phyloP scores from a whole-genome alignment of 2,329 filamentous ascomycete genomes.

The Chaetothyriales sp. region DNA sequence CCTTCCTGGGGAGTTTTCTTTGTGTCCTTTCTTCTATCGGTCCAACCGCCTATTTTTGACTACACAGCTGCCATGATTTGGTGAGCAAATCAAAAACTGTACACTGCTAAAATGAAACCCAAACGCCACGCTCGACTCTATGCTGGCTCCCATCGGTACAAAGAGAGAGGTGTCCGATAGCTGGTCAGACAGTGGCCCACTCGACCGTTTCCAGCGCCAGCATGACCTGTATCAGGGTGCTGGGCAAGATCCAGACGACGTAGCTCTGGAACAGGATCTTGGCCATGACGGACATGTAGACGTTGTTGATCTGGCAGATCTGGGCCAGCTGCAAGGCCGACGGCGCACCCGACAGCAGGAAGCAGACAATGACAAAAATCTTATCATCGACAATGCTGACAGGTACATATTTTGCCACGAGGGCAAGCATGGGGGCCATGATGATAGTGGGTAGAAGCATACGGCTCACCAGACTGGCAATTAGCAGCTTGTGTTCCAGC shows the following conservation, averaged over 20 bases:
- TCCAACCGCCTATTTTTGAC: not conserved
- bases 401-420: constrained; percentile 79
- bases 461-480: constrained; percentile 72
- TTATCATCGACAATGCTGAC: constrained; percentile 93
- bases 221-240: constrained; percentile 80
- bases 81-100: not conserved
- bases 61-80: not conserved
- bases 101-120: not conserved
- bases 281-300: constrained; percentile 91
- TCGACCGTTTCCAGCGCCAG: constrained; percentile 82
- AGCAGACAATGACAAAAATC: constrained; percentile 96
- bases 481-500: constrained; percentile 61
- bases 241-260: constrained; percentile 92
- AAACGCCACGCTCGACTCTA: not conserved
- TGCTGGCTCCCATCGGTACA: not conserved
- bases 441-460: constrained; percentile 86
- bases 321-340: constrained; percentile 89
- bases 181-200: constrained; percentile 53
- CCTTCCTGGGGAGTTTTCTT: too few relatives aligned
- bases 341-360: constrained; percentile 85
- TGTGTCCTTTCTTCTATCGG: too few relatives aligned
- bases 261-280: constrained; percentile 91
- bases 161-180: constrained; percentile 37
- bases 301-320: constrained; percentile 95
- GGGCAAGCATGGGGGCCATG: constrained; percentile 79